Conservation (phyloP, 306 rosid species). For the Hylodesmum podocarpum region DNA sequence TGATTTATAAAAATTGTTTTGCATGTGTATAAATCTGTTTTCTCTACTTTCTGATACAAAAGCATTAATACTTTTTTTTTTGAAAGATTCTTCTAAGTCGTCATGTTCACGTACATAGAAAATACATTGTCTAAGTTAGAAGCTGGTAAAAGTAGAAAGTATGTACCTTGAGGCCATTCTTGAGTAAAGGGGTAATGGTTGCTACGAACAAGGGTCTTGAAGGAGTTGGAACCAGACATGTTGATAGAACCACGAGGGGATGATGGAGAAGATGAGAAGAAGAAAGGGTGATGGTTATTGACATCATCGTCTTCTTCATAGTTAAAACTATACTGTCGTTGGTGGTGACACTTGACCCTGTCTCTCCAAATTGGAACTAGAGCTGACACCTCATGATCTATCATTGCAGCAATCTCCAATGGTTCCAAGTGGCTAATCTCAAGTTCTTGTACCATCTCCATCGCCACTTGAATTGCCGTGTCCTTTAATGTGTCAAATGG, state of each 20-base stretch:
- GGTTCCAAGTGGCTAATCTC: conserved; percentile 79
- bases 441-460: conserved; percentile 87
- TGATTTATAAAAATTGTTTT: too few relatives aligned
- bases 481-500: conserved; percentile 71
- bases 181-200: conserved; percentile 15
- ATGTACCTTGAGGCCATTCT: conserved; percentile 57
- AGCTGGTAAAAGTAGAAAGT: background rate
- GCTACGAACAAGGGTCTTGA: conserved; percentile 27
- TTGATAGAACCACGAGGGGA: conserved; percentile 55
- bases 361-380: conserved; percentile 61
- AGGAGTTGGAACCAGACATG: conserved; percentile 30
- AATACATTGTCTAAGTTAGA: background rate
- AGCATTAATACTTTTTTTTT: too few relatives aligned
- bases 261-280: conserved; percentile 42
- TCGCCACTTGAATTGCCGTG: conserved; percentile 72
- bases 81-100: too few relatives aligned
- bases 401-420: conserved; percentile 70
- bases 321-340: conserved; percentile 56
- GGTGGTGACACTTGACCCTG: conserved; percentile 27
- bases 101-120: background rate
- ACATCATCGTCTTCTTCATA: conserved; percentile 48
- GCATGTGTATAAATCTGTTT: too few relatives aligned
- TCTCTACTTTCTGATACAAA: too few relatives aligned
- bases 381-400: conserved; percentile 66
- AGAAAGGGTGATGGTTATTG: conserved; percentile 46